Evolutionary conservation across 345 rosid genomes (phyloP).

Genomic region (Turnera subulata): DNA sequence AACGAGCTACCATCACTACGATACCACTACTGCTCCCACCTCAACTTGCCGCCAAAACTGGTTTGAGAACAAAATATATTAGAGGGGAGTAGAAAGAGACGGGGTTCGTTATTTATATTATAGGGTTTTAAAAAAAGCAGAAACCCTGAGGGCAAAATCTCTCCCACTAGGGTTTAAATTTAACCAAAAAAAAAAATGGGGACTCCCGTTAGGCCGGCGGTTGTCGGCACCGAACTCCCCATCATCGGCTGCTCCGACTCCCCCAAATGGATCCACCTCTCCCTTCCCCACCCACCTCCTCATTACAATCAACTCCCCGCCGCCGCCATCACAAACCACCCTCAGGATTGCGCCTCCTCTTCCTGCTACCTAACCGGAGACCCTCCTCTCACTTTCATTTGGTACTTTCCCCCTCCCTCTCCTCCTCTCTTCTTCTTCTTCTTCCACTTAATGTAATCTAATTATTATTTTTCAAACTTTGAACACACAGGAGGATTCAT

Average conservation of each 20-base stretch:
- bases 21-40: too few relatives aligned
- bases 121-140: too few relatives aligned
- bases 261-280: conserved; percentile 59
- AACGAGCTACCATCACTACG: too few relatives aligned
- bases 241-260: conserved; percentile 57
- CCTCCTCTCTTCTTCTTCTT: too few relatives aligned
- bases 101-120: too few relatives aligned
- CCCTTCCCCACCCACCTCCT: conserved; percentile 24
- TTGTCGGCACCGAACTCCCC: conserved; percentile 70
- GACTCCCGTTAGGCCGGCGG: too few relatives aligned
- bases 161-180: neutral
- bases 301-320: neutral
- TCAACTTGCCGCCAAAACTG: too few relatives aligned
- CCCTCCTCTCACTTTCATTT: conserved; percentile 40
- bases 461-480: neutral
- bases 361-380: conserved; percentile 43
- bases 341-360: conserved; percentile 54
- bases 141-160: too few relatives aligned
- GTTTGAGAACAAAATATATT: too few relatives aligned
- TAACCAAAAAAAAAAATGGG: neutral
- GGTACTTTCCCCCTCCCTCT: conserved; percentile 21
- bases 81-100: too few relatives aligned
- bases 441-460: neutral
- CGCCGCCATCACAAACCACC: neutral
- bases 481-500: conserved; percentile 47